Base-by-base conservation (phyloP, 768 basidiomycete species). In the Auricularia sp. region DNA sequence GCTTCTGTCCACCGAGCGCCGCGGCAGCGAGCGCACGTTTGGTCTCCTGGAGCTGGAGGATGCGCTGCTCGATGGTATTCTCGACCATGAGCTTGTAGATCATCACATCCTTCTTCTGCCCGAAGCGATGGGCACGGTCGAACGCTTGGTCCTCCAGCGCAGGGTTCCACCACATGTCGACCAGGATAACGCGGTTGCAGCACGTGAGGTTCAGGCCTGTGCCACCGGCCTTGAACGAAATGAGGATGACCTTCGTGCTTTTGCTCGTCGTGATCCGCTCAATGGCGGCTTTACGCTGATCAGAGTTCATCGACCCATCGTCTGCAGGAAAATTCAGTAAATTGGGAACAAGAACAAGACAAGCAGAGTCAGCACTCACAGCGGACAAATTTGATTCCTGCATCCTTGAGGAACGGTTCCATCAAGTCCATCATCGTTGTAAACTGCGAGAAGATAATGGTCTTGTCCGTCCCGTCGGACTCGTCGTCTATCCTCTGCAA, bases 141-240 rank as follows among this genome's bases (percentile, higher is more conserved):
- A 94, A 96, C 0, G 94, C 94, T 77, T 98, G 95, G 67, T 96
- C 93, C 83, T 91, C 90, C 3, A 91, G 79, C 0, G 90, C 91
- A 10, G 91, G 91, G 73, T 93, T 90, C 93, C 95, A 98, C 94
- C 95, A 98, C 66, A 94, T 76, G 72, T 97, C 96, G 64, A 93
- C 83, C 3, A 98, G 81, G 68, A 98, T 89, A 44, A 98, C 94
- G 68, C 96, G 92, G 73, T 94, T 96, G 75, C 95, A 98, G 43
- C 86, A 87, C 0, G 93, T 93, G 70, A 98, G 72, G 72, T 98
- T 97, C 56, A 98, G 83, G 56, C 93, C 93, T 86, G 67, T 23
- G 70, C 90, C 90, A 3, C 94, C 94, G 35, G 94, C 93, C 74
- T 95, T 97, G 83, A 98, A 95, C 0, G 93, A 97, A 67, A 98